Evolutionary conservation across 768 basidiomycete species (phyloP).

Genomic region (Agrocybe praecox): DNA sequence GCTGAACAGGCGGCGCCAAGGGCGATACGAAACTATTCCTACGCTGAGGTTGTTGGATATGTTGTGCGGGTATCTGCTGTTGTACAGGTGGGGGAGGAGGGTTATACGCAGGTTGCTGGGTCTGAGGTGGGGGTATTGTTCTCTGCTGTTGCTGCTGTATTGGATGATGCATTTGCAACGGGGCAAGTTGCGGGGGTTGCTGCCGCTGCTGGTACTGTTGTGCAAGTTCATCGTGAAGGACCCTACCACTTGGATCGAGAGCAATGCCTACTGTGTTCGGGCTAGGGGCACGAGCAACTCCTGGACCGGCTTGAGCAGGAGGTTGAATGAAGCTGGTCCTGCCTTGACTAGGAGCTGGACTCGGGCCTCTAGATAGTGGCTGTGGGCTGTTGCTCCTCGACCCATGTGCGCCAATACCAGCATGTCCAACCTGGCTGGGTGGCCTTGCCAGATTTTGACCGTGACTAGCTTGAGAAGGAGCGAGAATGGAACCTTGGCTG

Average conservation of each 20-base stretch:
- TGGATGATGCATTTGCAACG: no score
- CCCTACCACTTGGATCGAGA: conserved; percentile 78
- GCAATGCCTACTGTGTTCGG: conserved; percentile 84
- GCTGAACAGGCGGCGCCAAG: conserved; percentile 27
- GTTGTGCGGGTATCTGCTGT: conserved; percentile 18
- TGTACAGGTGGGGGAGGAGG: conserved; percentile 27
- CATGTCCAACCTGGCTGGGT: conserved; percentile 66
- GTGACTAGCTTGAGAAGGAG: conserved; percentile 26
- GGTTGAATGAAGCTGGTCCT: conserved; percentile 43
- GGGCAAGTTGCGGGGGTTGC: conserved; percentile 24
- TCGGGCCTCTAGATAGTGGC: conserved; percentile 56
- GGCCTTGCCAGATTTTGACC: conserved; percentile 52
- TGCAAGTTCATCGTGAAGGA: conserved; percentile 81
- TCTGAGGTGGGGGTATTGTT: conserved; percentile 29
- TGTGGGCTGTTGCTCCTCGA: conserved; percentile 65
- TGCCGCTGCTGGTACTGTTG: conserved; percentile 51
- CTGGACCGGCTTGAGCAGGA: conserved; percentile 28
- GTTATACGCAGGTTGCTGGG: conserved; percentile 27
- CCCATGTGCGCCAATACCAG: conserved; percentile 82
- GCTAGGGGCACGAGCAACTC: conserved; percentile 59
- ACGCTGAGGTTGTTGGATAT: conserved; percentile 31
- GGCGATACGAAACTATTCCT: conserved; percentile 36
- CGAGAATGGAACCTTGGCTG: conserved; percentile 18
- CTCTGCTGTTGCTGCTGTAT: conserved; percentile 27
- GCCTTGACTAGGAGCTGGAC: conserved; percentile 36